These are phyloP conservation scores for Pseudonectria buxi DNA, from an alignment of 2,329 filamentous ascomycete species.

Conservation along the genomic window DNA sequence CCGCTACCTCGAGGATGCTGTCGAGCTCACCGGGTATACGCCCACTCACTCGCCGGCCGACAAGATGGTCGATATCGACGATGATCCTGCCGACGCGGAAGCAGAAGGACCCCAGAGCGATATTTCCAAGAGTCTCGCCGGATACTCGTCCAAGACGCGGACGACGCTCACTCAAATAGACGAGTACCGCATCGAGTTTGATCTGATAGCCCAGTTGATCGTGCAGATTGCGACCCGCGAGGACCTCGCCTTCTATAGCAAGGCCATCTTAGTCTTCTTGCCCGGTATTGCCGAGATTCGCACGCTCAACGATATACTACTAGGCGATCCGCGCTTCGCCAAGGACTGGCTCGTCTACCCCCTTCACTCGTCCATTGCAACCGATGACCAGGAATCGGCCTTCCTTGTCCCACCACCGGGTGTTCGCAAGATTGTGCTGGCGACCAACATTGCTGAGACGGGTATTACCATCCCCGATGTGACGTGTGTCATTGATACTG, in stretches of 20 bases:
- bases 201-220: conserved; percentile 75
- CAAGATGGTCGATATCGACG: conserved; percentile 56
- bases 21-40: conserved; percentile 76
- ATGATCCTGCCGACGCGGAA: conserved; percentile 48
- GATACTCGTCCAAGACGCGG: conserved; percentile 70
- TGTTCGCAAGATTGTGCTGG: conserved; percentile 84
- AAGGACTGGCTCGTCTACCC: conserved; percentile 80
- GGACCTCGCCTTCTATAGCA: conserved; percentile 66
- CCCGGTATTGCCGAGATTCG: conserved; percentile 92
- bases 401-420: conserved; percentile 80
- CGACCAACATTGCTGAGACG: conserved; percentile 97
- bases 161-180: conserved; percentile 72
- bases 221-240: conserved; percentile 65
- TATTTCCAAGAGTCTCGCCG: conserved; percentile 57
- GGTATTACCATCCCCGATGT: conserved; percentile 98
- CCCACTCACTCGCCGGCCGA: conserved; percentile 38
- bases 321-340: conserved; percentile 68
- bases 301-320: conserved; percentile 76
- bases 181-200: conserved; percentile 87
- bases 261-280: conserved; percentile 88
- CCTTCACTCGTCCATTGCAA: conserved; percentile 90
- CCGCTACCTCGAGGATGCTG: conserved; percentile 83
- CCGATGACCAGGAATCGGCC: conserved; percentile 90
- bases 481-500: conserved; percentile 92
- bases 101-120: conserved; percentile 48